A percentile compares a stretch with the other conserved stretches of the same genome.
Evolutionary conservation across 208 protist species (phyloP).

Genomic region (Trypanosoma platydactyli): DNA sequence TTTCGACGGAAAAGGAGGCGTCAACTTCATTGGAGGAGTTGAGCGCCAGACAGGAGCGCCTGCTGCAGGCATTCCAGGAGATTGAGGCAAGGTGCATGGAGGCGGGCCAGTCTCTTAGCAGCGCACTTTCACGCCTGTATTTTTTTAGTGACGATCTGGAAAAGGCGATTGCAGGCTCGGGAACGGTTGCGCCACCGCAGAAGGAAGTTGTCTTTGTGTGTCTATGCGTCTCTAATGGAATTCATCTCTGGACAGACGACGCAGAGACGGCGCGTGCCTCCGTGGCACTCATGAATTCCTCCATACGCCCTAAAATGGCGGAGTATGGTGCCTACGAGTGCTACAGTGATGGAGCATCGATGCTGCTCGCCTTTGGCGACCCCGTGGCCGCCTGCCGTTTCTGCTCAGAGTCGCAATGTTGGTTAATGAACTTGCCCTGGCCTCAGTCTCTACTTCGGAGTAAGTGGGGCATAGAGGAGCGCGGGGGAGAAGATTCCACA

Average conservation of each 20-base stretch:
- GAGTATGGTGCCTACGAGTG: conserved; percentile 86
- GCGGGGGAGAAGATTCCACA: conserved; percentile 25
- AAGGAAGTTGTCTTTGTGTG: conserved; percentile 77
- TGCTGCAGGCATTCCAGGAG: conserved; percentile 62
- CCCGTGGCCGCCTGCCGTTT: conserved; percentile 78
- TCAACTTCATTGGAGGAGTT: conserved; percentile 34
- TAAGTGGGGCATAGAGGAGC: conserved; percentile 29
- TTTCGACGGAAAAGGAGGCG: conserved; percentile 15
- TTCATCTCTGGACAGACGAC: conserved; percentile 60
- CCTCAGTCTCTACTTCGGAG: conserved; percentile 53
- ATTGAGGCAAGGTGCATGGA: conserved; percentile 50
- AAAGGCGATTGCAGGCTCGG: conserved; percentile 32
- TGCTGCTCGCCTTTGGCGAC: conserved; percentile 81
- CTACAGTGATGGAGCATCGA: conserved; percentile 77
- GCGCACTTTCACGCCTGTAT: conserved; percentile 53
- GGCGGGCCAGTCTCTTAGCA: conserved; percentile 36
- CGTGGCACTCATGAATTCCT: conserved; percentile 60
- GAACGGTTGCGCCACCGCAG: conserved; percentile 46
- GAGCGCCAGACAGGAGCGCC: conserved; percentile 54
- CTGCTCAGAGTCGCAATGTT: conserved; percentile 71
- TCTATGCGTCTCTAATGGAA: conserved; percentile 52
- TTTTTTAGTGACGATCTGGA: conserved; percentile 87
- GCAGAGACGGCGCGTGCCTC: conserved; percentile 57
- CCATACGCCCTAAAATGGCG: conserved; percentile 74
- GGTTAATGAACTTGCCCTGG: conserved; percentile 80